A percentile compares a stretch with the other conserved stretches of the same genome.
These are phyloP conservation scores for Cucumis hystrix DNA, from an alignment of 306 rosid genomes.

Conservation along the genomic window DNA sequence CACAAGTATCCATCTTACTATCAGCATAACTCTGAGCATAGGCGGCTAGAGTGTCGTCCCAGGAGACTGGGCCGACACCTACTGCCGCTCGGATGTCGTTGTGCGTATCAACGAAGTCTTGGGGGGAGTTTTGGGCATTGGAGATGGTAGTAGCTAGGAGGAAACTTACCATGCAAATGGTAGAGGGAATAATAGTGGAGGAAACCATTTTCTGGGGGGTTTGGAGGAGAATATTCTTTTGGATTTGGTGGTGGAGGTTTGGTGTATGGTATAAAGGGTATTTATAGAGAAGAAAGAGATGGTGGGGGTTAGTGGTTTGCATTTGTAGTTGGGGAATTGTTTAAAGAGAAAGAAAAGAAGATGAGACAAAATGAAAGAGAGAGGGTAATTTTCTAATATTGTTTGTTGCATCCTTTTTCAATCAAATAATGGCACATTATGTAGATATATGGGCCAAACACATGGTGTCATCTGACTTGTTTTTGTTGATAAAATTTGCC, in stretches of 20 bases:
- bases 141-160: background rate
- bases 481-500: background rate
- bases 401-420: background rate
- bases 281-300: background rate
- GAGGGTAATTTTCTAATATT: background rate
- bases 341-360: background rate
- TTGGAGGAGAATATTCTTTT: background rate
- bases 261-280: background rate
- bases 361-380: background rate
- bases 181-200: background rate
- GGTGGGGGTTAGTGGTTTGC: constrained; percentile 1
- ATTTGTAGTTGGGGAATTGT: background rate
- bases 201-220: background rate
- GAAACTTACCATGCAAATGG: background rate
- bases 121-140: background rate
- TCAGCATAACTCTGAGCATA: constrained; percentile 12
- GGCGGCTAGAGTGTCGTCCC: constrained; percentile 8
- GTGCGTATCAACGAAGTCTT: constrained; percentile 5
- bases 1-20: constrained; percentile 3
- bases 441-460: constrained; percentile 1
- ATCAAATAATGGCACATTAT: background rate
- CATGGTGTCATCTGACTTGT: background rate
- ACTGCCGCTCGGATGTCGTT: background rate
- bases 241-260: background rate
- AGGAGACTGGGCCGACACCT: background rate